These are phyloP conservation scores for Epichloe typhina DNA, from an alignment of 2,329 filamentous ascomycete genomes.

Conservation along the genomic window DNA sequence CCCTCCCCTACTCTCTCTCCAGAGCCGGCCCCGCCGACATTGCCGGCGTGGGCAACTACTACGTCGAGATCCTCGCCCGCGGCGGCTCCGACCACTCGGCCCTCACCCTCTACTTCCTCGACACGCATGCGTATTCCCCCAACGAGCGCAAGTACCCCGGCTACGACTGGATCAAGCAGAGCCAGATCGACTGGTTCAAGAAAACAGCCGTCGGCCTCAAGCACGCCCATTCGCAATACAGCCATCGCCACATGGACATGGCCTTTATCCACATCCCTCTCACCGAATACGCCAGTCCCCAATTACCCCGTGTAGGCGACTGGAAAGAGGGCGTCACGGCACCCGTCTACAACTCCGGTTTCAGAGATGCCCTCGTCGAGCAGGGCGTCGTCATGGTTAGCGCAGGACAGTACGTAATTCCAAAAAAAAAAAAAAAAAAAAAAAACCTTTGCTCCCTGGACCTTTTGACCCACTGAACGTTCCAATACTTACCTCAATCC, in stretches of 20 bases:
- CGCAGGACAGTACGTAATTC: slow-evolving; percentile 67
- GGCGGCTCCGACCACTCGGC: slow-evolving; percentile 74
- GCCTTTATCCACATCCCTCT: slow-evolving; percentile 96
- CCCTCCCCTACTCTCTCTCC: slow-evolving; percentile 82
- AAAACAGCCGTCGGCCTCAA: slow-evolving; percentile 62
- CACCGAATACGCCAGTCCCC: slow-evolving; percentile 63
- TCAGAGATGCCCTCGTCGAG: slow-evolving; percentile 77
- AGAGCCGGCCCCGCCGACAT: slow-evolving; percentile 68
- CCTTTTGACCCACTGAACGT: not conserved
- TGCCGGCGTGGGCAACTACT: slow-evolving; percentile 90
- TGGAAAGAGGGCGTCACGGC: slow-evolving; percentile 80
- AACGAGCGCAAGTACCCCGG: slow-evolving; percentile 81
- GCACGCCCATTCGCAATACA: slow-evolving; percentile 70
- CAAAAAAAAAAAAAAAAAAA: too few relatives aligned
- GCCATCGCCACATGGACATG: slow-evolving; percentile 85
- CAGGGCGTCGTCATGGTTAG: slow-evolving; percentile 78
- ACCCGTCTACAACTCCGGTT: slow-evolving; percentile 81
- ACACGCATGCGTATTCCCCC: slow-evolving; percentile 89
- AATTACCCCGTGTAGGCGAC: slow-evolving; percentile 48
- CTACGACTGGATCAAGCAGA: slow-evolving; percentile 94
- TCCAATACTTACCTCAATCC: not conserved
- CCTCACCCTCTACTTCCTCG: slow-evolving; percentile 85
- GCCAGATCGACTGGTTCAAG: slow-evolving; percentile 90
- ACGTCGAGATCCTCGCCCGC: slow-evolving; percentile 75
- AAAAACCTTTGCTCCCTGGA: too few relatives aligned